Evolutionary conservation across 2,329 filamentous ascomycete species (phyloP).

Genomic region (Monilinia fructicola): DNA sequence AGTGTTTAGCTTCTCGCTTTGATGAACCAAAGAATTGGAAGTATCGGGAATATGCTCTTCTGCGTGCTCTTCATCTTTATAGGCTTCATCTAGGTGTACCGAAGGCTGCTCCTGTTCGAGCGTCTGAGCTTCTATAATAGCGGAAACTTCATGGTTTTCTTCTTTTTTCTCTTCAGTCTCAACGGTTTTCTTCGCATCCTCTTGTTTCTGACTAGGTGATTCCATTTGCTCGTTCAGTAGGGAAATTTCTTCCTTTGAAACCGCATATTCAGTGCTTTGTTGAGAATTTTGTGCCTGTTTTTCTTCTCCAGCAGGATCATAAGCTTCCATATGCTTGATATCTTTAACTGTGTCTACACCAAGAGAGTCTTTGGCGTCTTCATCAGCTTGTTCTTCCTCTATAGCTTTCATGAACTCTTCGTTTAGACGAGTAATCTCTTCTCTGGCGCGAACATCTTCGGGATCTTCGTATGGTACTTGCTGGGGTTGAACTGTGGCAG

Average conservation of each 20-base stretch:
- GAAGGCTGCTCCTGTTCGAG: neutral
- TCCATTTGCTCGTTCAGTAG: conserved; percentile 11
- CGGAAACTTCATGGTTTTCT: neutral
- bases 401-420: conserved; percentile 32
- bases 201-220: neutral
- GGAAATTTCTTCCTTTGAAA: conserved; percentile 2
- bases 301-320: neutral
- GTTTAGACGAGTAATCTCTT: conserved; percentile 35
- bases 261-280: conserved; percentile 2
- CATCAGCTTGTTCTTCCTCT: conserved; percentile 16
- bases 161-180: neutral
- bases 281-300: neutral
- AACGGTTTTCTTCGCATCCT: neutral
- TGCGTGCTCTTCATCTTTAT: neutral
- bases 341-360: neutral
- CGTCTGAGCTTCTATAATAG: neutral
- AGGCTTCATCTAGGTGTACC: neutral
- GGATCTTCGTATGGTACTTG: conserved; percentile 25
- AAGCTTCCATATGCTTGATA: neutral
- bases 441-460: conserved; percentile 34
- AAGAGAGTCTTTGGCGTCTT: neutral
- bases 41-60: neutral
- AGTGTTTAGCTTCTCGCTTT: neutral
- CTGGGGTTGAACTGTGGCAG: neutral
- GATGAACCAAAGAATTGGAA: neutral